Conservation (phyloP, 1,139 yeast species). For the Suhomyces atakaporum region DNA sequence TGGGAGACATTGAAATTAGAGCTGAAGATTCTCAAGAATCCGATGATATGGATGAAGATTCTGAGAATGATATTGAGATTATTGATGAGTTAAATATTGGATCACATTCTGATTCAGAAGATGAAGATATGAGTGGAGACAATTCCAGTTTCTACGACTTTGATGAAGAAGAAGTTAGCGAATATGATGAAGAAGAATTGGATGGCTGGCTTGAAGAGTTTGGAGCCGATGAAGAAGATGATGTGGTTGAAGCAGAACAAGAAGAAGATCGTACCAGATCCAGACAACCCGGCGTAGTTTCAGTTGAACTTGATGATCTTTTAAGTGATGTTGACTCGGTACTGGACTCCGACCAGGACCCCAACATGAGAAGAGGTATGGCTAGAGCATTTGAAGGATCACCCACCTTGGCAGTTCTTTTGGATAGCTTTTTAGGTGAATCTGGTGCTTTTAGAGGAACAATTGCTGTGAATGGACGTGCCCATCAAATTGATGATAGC, state of each 20-base stretch:
- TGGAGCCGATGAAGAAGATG: conserved; percentile 24
- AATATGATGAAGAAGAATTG: conserved; percentile 43
- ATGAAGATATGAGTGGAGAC: conserved; percentile 23
- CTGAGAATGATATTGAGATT: conserved; percentile 36
- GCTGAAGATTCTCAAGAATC: conserved; percentile 3
- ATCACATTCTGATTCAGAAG: conserved; percentile 20
- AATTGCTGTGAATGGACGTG: conserved; percentile 15
- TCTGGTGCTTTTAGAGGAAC: conserved; percentile 16
- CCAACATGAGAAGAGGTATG: conserved; percentile 1
- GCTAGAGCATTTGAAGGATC: conserved; percentile 13
- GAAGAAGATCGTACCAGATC: conserved; percentile 5
- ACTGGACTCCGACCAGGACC: conserved; percentile 20
- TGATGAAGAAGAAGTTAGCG: conserved; percentile 31
- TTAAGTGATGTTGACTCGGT: conserved; percentile 27
- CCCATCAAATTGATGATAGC: conserved; percentile 12
- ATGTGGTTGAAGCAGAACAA: conserved; percentile 10
- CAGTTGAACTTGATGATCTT: conserved; percentile 21
- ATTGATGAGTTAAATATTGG: conserved; percentile 45
- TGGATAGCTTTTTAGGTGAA: conserved; percentile 18
- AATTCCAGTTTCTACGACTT: conserved; percentile 37
- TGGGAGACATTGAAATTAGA: conserved; percentile 17
- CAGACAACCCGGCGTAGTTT: conserved; percentile 5
- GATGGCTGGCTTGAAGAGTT: conserved; percentile 51
- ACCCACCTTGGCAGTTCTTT: conserved; percentile 14
- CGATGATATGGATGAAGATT: conserved; percentile 19